These are phyloP conservation scores for Aspergillus carbonarius DNA, from an alignment of 2,329 filamentous ascomycete species.

Conservation along the genomic window DNA sequence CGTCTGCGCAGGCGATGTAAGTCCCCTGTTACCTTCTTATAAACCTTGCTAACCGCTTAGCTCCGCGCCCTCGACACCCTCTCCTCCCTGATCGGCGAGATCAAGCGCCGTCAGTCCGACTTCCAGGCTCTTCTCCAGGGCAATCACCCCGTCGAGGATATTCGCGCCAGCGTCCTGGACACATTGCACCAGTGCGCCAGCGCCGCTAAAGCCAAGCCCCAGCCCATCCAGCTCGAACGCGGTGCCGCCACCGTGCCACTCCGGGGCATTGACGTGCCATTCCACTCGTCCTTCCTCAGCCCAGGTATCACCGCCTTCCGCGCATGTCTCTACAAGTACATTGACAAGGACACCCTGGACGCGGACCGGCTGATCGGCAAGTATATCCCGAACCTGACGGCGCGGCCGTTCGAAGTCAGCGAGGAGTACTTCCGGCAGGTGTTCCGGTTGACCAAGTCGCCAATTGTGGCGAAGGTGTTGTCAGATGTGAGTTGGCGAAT, in stretches of 20 bases:
- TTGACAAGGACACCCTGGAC: neutral
- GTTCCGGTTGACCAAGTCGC: neutral
- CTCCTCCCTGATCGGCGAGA: neutral
- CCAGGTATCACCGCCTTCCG: conserved; percentile 2
- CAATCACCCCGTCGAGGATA: neutral
- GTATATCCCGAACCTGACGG: conserved; percentile 6
- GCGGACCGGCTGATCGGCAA: neutral
- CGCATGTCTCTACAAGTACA: neutral
- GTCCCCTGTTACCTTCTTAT: neutral
- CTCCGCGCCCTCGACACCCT: conserved; percentile 2
- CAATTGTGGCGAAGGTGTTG: neutral
- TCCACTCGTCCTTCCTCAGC: conserved; percentile 6
- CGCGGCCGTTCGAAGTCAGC: conserved; percentile 3
- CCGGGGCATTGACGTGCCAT: conserved; percentile 6
- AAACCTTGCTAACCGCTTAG: neutral
- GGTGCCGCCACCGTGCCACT: conserved; percentile 5
- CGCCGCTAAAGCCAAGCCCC: neutral
- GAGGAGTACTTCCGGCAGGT: neutral
- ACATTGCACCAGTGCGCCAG: neutral
- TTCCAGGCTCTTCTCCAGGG: neutral
- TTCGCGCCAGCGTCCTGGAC: neutral
- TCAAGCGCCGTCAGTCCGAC: neutral
- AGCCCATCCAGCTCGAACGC: neutral
- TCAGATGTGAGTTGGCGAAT: neutral
- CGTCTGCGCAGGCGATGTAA: conserved; percentile 59